A percentile compares a stretch with the other conserved stretches of the same genome.
Conservation (phyloP, 2,329 filamentous ascomycete genomes). For the Metarhizium brunneum region DNA sequence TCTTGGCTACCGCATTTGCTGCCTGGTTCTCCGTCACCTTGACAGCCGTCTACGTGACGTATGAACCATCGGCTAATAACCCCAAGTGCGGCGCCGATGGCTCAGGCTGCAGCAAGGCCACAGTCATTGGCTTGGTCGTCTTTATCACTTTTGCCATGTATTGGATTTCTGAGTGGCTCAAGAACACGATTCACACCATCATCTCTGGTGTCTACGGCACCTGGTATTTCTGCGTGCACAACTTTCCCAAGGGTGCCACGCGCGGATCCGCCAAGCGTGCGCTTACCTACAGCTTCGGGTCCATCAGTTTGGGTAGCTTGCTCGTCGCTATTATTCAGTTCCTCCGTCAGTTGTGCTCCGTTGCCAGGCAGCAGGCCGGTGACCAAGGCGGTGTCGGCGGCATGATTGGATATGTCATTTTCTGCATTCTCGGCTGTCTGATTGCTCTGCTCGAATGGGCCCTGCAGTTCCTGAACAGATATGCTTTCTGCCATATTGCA, state of each 20-base stretch:
- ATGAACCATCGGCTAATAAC: constrained; percentile 52
- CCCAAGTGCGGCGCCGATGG: constrained; percentile 38
- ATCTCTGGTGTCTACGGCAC: constrained; percentile 84
- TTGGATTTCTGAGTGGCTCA: constrained; percentile 90
- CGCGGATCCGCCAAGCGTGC: constrained; percentile 74
- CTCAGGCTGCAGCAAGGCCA: constrained; percentile 61
- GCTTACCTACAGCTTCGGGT: constrained; percentile 86
- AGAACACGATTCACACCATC: constrained; percentile 84
- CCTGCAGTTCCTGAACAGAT: constrained; percentile 81
- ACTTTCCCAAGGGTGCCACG: constrained; percentile 69
- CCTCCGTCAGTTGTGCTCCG: constrained; percentile 69
- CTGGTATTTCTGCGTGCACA: constrained; percentile 75
- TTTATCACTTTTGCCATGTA: constrained; percentile 89
- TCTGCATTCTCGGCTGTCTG: constrained; percentile 69
- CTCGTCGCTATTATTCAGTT: constrained; percentile 82
- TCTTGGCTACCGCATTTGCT: constrained; percentile 65
- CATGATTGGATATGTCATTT: constrained; percentile 53
- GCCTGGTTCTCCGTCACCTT: constrained; percentile 84
- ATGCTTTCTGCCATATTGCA: constrained; percentile 87
- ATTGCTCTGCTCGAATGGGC: constrained; percentile 70
- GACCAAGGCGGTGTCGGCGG: constrained; percentile 68
- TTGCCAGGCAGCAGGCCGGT: constrained; percentile 55
- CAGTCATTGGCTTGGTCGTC: constrained; percentile 74
- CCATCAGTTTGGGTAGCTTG: constrained; percentile 77
- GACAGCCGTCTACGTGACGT: constrained; percentile 78